Evolutionary conservation across 352 stramenopile species (phyloP).

Genomic region (Phytophthora tubulina): DNA sequence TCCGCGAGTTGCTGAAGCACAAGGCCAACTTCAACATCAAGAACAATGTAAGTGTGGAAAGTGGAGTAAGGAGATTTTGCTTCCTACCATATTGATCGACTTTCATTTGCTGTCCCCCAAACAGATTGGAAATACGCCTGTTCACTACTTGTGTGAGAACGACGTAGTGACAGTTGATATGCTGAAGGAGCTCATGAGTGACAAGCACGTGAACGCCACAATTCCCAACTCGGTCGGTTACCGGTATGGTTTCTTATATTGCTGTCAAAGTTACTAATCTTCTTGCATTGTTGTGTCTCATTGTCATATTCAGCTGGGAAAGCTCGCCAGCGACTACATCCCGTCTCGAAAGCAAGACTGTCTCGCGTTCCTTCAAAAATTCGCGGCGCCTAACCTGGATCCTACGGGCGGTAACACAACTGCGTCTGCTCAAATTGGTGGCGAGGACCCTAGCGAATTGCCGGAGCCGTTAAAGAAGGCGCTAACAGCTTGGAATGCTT

Average conservation of each 20-base stretch:
- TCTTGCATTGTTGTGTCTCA: constrained; percentile 5
- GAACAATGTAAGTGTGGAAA: constrained; percentile 65
- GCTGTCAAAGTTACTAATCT: not conserved
- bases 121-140: constrained; percentile 79
- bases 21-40: constrained; percentile 76
- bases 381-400: constrained; percentile 56
- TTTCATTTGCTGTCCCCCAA: constrained; percentile 1
- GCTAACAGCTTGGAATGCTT: constrained; percentile 72
- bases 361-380: constrained; percentile 63
- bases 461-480: constrained; percentile 51
- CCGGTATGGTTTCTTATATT: not conserved
- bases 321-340: constrained; percentile 74
- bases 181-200: constrained; percentile 64
- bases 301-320: constrained; percentile 54
- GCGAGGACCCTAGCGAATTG: constrained; percentile 74
- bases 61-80: not conserved
- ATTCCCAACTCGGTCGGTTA: constrained; percentile 68
- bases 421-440: constrained; percentile 49
- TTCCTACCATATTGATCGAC: not conserved
- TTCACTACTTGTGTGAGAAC: constrained; percentile 85
- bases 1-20: constrained; percentile 60
- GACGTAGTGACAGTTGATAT: constrained; percentile 62
- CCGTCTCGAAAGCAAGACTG: constrained; percentile 67
- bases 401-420: constrained; percentile 17
- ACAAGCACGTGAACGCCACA: constrained; percentile 71